These are phyloP conservation scores for Melampsora americana DNA, from an alignment of 1,284 basidiomycete species.

Conservation along the genomic window DNA sequence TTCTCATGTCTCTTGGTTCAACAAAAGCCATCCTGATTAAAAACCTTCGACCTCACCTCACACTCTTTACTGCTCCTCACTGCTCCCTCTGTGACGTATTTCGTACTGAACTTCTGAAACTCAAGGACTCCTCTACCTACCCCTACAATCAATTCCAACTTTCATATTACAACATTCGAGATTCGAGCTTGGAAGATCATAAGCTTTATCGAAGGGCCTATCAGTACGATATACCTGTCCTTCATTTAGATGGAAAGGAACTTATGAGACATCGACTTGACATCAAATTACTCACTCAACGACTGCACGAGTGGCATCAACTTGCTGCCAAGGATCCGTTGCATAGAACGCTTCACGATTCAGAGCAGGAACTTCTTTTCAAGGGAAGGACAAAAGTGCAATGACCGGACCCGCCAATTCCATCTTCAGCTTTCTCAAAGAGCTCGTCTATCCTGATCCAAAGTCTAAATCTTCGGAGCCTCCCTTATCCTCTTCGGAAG, in stretches of 20 bases:
- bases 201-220: constrained; percentile 52
- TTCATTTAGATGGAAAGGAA: constrained; percentile 47
- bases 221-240: constrained; percentile 53
- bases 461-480: too few relatives aligned
- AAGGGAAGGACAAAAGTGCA: too few relatives aligned
- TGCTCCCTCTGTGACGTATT: constrained; percentile 52
- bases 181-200: constrained; percentile 48
- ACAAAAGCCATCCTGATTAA: not conserved
- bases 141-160: constrained; percentile 47
- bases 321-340: too few relatives aligned
- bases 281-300: constrained; percentile 1
- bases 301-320: not conserved
- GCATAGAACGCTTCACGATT: too few relatives aligned
- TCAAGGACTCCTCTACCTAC: constrained; percentile 17
- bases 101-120: constrained; percentile 47
- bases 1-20: not conserved
- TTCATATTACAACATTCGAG: constrained; percentile 51
- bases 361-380: too few relatives aligned
- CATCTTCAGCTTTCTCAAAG: too few relatives aligned
- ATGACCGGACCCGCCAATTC: too few relatives aligned
- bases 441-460: too few relatives aligned
- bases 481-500: too few relatives aligned
- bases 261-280: constrained; percentile 20
- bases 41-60: constrained; percentile 40
- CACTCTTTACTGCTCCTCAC: constrained; percentile 52